Evolutionary conservation across 768 basidiomycete genomes (phyloP), one percentile per base, ranked within the genome.

Genomic region (Mycena pura): DNA sequence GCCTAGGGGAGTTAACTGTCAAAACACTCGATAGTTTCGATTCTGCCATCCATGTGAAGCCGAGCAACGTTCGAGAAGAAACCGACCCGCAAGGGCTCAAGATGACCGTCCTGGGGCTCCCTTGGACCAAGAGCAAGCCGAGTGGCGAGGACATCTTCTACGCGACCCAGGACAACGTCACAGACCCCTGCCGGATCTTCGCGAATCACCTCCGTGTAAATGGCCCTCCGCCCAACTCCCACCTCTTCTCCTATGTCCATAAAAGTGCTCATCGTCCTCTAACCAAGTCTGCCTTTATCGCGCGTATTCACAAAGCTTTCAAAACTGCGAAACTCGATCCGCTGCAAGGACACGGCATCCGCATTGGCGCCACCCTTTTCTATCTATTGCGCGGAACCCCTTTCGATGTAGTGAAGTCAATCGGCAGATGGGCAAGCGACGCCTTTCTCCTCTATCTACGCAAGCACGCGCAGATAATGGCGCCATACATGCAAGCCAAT

Each of bases 351-450:
- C 77, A 78, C 52, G 66, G 70, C 15, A 61, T 77, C 5, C 57
- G 68, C 2, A 77, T 78, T 14, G 70, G 76, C 0, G 57, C 71
- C 0, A 72, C 71, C 0, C 62, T 76, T 0, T 66, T 72, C 39
- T 76, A 76, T 22, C 61, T 76, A 0, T 58, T 75, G 0, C 38
- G 62, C 5, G 72, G 72, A 0, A 55, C 71, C 0, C 75, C 73
- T 0, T 75, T 76, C 31, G 64, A 73, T 7, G 59, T 71, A 0
- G 65, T 76, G 14, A 74, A 75, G n/a, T 62, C 70, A 0, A 72
- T 72, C 43, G 76, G 76, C 0, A 55, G 73, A 1, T 78, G 76
- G 76, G 65, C 69, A 0, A 66, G 75, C 3, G 72, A 76, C 3
- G 56, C 75, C 0, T 78, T 78, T 50, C 34, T 49, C 0, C 2